phyloP scores from a whole-genome alignment of 2,329 filamentous ascomycete genomes.

The Biscogniauxia sp. region DNA sequence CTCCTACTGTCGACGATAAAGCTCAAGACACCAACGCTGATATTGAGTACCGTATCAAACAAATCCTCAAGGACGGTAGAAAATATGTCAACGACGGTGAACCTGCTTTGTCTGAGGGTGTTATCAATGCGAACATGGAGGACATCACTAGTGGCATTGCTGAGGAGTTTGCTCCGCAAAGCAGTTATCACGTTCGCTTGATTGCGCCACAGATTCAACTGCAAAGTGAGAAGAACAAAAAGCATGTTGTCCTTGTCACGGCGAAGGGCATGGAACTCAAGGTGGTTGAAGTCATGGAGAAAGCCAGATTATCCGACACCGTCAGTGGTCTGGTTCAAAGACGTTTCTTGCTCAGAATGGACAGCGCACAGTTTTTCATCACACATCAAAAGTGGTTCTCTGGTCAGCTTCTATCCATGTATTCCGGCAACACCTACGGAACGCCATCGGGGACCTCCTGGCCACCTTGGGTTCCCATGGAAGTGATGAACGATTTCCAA shows the following conservation, averaged over 20 bases:
- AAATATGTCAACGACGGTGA: slow-evolving; percentile 77
- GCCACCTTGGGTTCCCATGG: slow-evolving; percentile 97
- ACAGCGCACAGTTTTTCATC: slow-evolving; percentile 97
- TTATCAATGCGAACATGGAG: slow-evolving; percentile 48
- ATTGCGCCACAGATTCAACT: slow-evolving; percentile 98
- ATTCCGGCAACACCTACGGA: slow-evolving; percentile 91
- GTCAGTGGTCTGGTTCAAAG: slow-evolving; percentile 95
- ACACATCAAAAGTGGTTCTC: slow-evolving; percentile 89
- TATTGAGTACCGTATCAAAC: slow-evolving; percentile 81
- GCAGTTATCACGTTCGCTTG: slow-evolving; percentile 89
- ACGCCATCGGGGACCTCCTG: slow-evolving; percentile 80
- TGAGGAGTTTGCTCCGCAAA: slow-evolving; percentile 84
- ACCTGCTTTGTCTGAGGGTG: slow-evolving; percentile 35
- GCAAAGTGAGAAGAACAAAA: slow-evolving; percentile 96
- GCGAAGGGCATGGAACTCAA: slow-evolving; percentile 98
- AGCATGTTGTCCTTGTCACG: slow-evolving; percentile 93
- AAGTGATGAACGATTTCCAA: slow-evolving; percentile 97
- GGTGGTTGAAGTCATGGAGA: slow-evolving; percentile 97
- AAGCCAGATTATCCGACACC: slow-evolving; percentile 83
- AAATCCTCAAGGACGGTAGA: slow-evolving; percentile 79
- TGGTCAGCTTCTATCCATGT: slow-evolving; percentile 82
- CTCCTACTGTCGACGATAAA: slow-evolving; percentile 40
- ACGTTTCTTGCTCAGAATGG: slow-evolving; percentile 91
- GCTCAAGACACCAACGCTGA: slow-evolving; percentile 61
- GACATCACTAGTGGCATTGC: slow-evolving; percentile 75